Evolutionary conservation across 495 filamentous ascomycete species (phyloP).

Genomic region (Glutinoglossum americanum): DNA sequence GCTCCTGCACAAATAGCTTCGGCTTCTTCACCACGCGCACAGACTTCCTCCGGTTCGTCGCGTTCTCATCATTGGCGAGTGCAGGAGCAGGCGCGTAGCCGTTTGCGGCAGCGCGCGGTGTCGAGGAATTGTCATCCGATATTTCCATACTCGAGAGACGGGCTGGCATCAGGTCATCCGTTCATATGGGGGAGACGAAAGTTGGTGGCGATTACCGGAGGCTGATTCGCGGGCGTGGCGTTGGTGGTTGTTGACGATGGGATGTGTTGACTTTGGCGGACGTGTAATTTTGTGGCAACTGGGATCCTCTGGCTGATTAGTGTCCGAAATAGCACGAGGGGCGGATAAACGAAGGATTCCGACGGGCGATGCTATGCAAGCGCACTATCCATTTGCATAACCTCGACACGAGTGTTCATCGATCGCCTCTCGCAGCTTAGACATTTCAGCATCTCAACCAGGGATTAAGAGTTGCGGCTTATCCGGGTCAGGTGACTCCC

Average conservation of each 20-base stretch:
- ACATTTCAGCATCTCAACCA: neutral
- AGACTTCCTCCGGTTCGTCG: slow-evolving; percentile 50
- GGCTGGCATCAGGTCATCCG: slow-evolving; percentile 19
- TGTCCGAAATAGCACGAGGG: neutral
- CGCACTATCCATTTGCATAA: neutral
- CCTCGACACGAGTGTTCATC: neutral
- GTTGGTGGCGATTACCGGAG: neutral
- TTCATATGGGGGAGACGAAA: neutral
- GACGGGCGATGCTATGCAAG: neutral
- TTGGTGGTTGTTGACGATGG: neutral
- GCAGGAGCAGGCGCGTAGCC: neutral
- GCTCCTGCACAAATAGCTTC: slow-evolving; percentile 36
- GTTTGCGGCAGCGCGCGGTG: slow-evolving; percentile 7
- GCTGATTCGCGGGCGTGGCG: neutral
- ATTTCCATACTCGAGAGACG: slow-evolving; percentile 28
- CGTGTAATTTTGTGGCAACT: neutral
- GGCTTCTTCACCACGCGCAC: slow-evolving; percentile 61
- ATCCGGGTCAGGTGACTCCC: neutral
- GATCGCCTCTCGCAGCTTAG: neutral
- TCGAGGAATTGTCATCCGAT: slow-evolving; percentile 20
- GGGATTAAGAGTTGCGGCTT: neutral
- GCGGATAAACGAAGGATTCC: neutral
- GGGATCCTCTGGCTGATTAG: neutral
- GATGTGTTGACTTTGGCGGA: neutral
- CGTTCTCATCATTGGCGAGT: slow-evolving; percentile 17